phyloP scores from a whole-genome alignment of 352 stramenopile genomes.

The Peronosclerospora sorghi region DNA sequence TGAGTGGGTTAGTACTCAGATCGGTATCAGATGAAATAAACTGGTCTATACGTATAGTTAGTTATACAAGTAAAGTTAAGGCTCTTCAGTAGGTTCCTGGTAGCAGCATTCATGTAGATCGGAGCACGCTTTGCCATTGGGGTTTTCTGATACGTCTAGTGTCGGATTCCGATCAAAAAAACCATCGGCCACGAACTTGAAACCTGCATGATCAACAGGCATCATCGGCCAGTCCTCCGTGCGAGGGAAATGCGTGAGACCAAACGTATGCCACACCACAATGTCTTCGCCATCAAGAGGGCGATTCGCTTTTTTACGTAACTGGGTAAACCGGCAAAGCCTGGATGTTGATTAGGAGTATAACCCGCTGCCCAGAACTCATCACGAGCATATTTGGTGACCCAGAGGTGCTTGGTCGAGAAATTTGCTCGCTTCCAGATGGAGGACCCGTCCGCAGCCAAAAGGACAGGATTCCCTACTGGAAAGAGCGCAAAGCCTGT shows the following conservation, averaged over 20 bases:
- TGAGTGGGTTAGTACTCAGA: slow-evolving; percentile 7
- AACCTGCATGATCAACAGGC: slow-evolving; percentile 55
- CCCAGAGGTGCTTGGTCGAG: slow-evolving; percentile 58
- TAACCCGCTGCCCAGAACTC: slow-evolving; percentile 62
- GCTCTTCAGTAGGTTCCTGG: slow-evolving; percentile 4
- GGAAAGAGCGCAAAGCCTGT: slow-evolving; percentile 52
- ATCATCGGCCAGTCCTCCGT: slow-evolving; percentile 66
- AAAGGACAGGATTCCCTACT: slow-evolving; percentile 35
- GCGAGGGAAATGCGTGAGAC: slow-evolving; percentile 53
- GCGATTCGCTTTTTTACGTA: slow-evolving; percentile 47
- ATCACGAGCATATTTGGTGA: slow-evolving; percentile 46
- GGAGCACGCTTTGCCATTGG: slow-evolving; percentile 26
- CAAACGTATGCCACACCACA: slow-evolving; percentile 70
- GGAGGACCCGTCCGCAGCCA: slow-evolving; percentile 37
- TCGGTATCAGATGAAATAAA: not conserved
- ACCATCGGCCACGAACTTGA: slow-evolving; percentile 54
- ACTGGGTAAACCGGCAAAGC: slow-evolving; percentile 32
- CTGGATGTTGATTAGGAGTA: slow-evolving; percentile 49
- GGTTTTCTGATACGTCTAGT: slow-evolving; percentile 26
- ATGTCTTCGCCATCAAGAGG: slow-evolving; percentile 47
- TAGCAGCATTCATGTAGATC: slow-evolving; percentile 19
- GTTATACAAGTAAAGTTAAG: slow-evolving; percentile 7
- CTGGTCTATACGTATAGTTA: too few species aligned
- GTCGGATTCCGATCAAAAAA: slow-evolving; percentile 55
- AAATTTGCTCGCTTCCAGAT: slow-evolving; percentile 55